phyloP scores from a whole-genome alignment of 2,329 filamentous ascomycete species.

The Huntiella omanensis region DNA sequence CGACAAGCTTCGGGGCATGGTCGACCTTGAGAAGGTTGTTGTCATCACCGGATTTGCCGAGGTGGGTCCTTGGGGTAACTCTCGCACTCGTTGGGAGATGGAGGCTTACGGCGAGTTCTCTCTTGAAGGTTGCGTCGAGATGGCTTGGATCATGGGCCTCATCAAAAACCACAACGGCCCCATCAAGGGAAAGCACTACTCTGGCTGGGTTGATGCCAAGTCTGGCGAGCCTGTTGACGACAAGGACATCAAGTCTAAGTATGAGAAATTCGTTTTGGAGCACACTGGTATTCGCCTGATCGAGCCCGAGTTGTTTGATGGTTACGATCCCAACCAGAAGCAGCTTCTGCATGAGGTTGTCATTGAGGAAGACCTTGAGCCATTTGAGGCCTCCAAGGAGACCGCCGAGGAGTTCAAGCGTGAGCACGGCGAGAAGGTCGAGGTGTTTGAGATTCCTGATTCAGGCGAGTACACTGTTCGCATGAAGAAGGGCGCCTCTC shows the following conservation, averaged over 20 bases:
- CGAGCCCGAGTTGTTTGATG: slow-evolving; percentile 88
- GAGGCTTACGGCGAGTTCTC: slow-evolving; percentile 94
- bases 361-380: slow-evolving; percentile 89
- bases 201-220: slow-evolving; percentile 92
- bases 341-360: slow-evolving; percentile 95
- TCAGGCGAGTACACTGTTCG: slow-evolving; percentile 89
- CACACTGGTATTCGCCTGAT: slow-evolving; percentile 96
- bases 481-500: slow-evolving; percentile 83
- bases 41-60: slow-evolving; percentile 95
- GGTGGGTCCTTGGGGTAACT: slow-evolving; percentile 95
- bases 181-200: slow-evolving; percentile 90
- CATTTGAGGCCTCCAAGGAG: slow-evolving; percentile 94
- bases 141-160: slow-evolving; percentile 99
- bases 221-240: slow-evolving; percentile 89
- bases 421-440: slow-evolving; percentile 92
- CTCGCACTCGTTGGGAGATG: slow-evolving; percentile 97
- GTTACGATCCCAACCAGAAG: slow-evolving; percentile 97
- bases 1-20: slow-evolving; percentile 83
- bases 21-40: slow-evolving; percentile 93
- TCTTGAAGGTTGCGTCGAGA: slow-evolving; percentile 92
- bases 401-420: slow-evolving; percentile 94
- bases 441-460: slow-evolving; percentile 87
- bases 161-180: slow-evolving; percentile 97
- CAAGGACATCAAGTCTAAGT: slow-evolving; percentile 94
- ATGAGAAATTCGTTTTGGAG: slow-evolving; percentile 90